Conservation (phyloP, 2,329 filamentous ascomycete genomes). For the Epichloe elymi region DNA sequence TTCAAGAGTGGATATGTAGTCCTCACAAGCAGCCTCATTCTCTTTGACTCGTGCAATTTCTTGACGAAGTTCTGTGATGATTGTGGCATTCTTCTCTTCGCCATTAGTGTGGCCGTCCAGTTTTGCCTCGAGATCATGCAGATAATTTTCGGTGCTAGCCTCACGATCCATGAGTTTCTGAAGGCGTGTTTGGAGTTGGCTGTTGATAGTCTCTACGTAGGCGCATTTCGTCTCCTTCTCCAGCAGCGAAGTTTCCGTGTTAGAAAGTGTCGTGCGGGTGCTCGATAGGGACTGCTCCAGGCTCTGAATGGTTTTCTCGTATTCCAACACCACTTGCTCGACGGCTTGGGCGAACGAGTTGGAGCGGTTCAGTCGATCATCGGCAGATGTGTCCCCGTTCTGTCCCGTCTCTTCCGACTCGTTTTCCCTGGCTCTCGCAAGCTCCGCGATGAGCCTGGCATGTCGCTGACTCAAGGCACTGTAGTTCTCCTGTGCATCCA, state of each 20-base stretch:
- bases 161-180: conserved; percentile 90
- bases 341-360: conserved; percentile 94
- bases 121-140: conserved; percentile 81
- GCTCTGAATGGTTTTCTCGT: conserved; percentile 95
- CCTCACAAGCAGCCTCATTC: conserved; percentile 80
- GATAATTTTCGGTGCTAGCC: conserved; percentile 79
- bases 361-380: conserved; percentile 83
- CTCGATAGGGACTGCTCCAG: conserved; percentile 84
- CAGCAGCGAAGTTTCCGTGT: conserved; percentile 71
- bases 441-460: conserved; percentile 87
- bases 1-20: conserved; percentile 94
- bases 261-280: conserved; percentile 71
- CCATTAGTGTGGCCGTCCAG: conserved; percentile 82
- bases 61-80: conserved; percentile 78
- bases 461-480: conserved; percentile 81
- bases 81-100: conserved; percentile 80
- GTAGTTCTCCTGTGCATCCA: conserved; percentile 93
- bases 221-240: conserved; percentile 92
- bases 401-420: conserved; percentile 45
- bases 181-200: conserved; percentile 77
- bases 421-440: conserved; percentile 71
- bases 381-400: conserved; percentile 48
- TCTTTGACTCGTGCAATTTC: conserved; percentile 80
- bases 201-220: conserved; percentile 83
- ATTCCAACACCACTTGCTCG: conserved; percentile 90